These are phyloP conservation scores for Calonectria pseudoturangicola DNA, from an alignment of 2,329 filamentous ascomycete species.

Conservation along the genomic window DNA sequence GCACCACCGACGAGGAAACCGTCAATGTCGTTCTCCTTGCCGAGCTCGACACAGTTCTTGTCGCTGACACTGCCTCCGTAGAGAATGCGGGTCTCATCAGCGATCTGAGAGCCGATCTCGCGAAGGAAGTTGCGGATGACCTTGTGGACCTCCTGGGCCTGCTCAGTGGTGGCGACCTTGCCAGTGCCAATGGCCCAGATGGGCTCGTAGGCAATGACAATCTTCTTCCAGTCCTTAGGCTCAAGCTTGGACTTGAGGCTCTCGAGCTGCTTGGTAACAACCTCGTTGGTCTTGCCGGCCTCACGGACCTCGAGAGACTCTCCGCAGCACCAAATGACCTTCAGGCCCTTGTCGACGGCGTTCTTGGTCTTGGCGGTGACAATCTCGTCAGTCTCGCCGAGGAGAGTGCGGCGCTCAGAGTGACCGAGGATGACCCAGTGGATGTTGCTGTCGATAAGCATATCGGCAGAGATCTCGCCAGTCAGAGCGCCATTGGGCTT, in stretches of 20 bases:
- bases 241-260: slow-evolving; percentile 85
- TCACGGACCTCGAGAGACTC: slow-evolving; percentile 97
- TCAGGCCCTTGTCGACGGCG: slow-evolving; percentile 88
- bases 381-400: slow-evolving; percentile 89
- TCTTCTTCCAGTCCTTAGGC: slow-evolving; percentile 87
- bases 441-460: slow-evolving; percentile 92
- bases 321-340: slow-evolving; percentile 97
- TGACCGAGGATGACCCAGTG: slow-evolving; percentile 95
- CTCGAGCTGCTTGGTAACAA: slow-evolving; percentile 89
- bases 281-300: slow-evolving; percentile 87
- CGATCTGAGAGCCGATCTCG: slow-evolving; percentile 82
- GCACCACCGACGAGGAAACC: slow-evolving; percentile 98
- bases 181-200: slow-evolving; percentile 98
- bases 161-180: slow-evolving; percentile 90
- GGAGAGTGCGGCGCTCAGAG: slow-evolving; percentile 93
- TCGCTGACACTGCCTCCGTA: slow-evolving; percentile 98
- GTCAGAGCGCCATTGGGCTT: slow-evolving; percentile 98
- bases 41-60: slow-evolving; percentile 97
- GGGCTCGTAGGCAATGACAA: slow-evolving; percentile 98
- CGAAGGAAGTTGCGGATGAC: slow-evolving; percentile 93
- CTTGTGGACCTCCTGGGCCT: slow-evolving; percentile 95
- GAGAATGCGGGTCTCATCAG: slow-evolving; percentile 93
- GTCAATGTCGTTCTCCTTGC: slow-evolving; percentile 95
- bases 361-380: slow-evolving; percentile 96
- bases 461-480: slow-evolving; percentile 93